Percentiles rank a stretch among this genome's conserved stretches.
Conservation (phyloP, 805 yeast species). For the Yarrowia deformans region DNA sequence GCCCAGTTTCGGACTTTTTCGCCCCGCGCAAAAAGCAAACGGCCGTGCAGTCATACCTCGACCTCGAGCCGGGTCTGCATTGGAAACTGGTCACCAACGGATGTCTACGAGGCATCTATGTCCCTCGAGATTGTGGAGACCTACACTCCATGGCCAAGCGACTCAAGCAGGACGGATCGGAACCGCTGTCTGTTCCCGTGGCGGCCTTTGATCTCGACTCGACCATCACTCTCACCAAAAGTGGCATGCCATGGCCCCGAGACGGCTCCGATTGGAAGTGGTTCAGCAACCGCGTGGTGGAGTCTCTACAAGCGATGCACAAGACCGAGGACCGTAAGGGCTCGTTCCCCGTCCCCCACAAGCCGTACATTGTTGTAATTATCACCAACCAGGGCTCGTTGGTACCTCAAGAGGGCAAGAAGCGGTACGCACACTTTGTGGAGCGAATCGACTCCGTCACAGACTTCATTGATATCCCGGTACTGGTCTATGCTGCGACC, state of each 20-base stretch:
- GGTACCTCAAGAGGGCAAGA: slow-evolving; percentile 51
- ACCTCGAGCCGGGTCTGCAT: slow-evolving; percentile 7
- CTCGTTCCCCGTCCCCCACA: slow-evolving; percentile 42
- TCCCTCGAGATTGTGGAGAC: slow-evolving; percentile 8
- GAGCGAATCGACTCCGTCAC: slow-evolving; percentile 47
- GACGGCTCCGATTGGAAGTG: slow-evolving; percentile 78
- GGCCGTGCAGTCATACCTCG: slow-evolving; percentile 1
- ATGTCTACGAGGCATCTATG: slow-evolving; percentile 29
- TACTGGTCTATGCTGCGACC: slow-evolving; percentile 70
- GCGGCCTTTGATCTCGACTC: slow-evolving; percentile 89
- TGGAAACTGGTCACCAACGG: slow-evolving; percentile 38
- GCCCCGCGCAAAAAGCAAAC: slow-evolving; percentile 24
- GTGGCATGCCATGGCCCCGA: slow-evolving; percentile 65
- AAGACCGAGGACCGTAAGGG: slow-evolving; percentile 31
- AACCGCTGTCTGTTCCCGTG: slow-evolving; percentile 4
- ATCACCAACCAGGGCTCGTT: slow-evolving; percentile 89
- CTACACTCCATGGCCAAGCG: slow-evolving; percentile 5
- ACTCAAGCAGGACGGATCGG: not conserved
- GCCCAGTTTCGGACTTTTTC: slow-evolving; percentile 30
- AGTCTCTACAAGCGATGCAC: slow-evolving; percentile 19
- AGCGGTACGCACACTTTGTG: slow-evolving; percentile 51
- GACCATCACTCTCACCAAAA: slow-evolving; percentile 72
- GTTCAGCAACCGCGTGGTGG: slow-evolving; percentile 49
- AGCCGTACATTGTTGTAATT: slow-evolving; percentile 60
- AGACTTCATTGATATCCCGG: slow-evolving; percentile 47